Evolutionary conservation across 2,329 filamentous ascomycete genomes (phyloP), one percentile per base, ranked within the genome.

Genomic region (Sclerotinia nivalis): DNA sequence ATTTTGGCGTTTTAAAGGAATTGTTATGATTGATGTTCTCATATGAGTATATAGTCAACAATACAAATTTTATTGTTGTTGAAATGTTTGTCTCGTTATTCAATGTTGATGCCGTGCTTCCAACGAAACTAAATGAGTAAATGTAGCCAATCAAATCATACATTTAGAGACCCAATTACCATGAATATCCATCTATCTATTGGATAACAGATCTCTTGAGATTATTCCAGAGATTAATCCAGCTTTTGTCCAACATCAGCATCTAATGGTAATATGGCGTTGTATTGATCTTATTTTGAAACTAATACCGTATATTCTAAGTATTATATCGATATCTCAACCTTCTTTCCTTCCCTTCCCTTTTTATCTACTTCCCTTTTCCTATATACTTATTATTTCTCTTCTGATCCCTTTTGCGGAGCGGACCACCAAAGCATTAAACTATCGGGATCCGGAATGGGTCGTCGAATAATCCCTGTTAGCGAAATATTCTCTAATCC

Each of bases 401-500:
- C 47, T 47, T 34, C 40, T 52, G 61, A 64, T 64, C 47, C 47
- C 61, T 64, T 64, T 64, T 52, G 61, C 61, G 61, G 61, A 64
- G 31, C 61, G 40, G 40, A 43, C 40, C 40, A 43, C 40, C 47
- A 22, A 20, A 64, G 61, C 25, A 64, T 64, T 64, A 64, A 20
- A 64, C 61, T 64, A 64, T 64, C 61, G 61, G 61, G 47, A 40
- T 52, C 22, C 47, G 61, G 47, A 64, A 64, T 64, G 61, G 61
- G 61, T 62, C 28, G 8, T 64, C 34, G 47, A 64, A 40, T 34
- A 22, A 70, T 68, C 66, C 66, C 56, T 68, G 66, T 69, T 69
- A 66, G 68, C 68, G 68, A 69, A 66, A 69, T 66, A 56, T 56
- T 66, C 49, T 66, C 49, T 49, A 67, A 67, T 58, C 55, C 60